Base-by-base conservation (phyloP, 2,329 filamentous ascomycete genomes). In the Ceratocystis alfenasii region DNA sequence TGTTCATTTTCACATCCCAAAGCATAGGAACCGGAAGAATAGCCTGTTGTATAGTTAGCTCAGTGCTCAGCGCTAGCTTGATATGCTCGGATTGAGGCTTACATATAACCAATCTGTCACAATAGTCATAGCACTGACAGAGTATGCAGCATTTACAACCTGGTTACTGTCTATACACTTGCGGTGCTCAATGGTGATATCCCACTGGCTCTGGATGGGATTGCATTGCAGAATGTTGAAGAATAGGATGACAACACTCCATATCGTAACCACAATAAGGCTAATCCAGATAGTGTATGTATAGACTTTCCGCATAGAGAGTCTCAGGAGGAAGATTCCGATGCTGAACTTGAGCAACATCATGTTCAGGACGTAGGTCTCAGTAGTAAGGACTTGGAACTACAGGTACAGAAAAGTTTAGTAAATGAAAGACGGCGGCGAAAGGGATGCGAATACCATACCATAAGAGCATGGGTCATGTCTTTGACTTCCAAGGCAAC, bases 291-390 rank as follows among this genome's bases (percentile, higher is more conserved):
- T 75, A 45, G 78, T 78, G 70, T 76, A 80, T 25, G 74, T 78
- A 70, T 83, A 83, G 22, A 76, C 71, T 60, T 73, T 77, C 53
- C 76, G 73, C 2, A 76, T 75, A 1, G 80, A 77, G 17, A 83
- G 73, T 5, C 79, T 76, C 20, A 83, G 71, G 7, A 82, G 75
- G 68, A 82, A 81, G 67, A 82, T 73, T 44, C 77, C 78, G 62
- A 83, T 82, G 72, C 81, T 81, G 63, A 83, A 72, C 72, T 83
- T 83, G 72, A 82, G 78, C 68, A 83, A 78, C 76, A 82, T 78
- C 80, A 83, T 83, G 68, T 81, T 76, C 8, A 78, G 68, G 57
- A 83, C 73, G 65, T 82, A 82, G 1, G 77, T 77, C 5, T 76
- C 78, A 0, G 80, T 79, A 10, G 79, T 78, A 36, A 82, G 70